These are phyloP conservation scores for Pittosporum tobira DNA, from an alignment of 129 eudicot genomes.

Conservation along the genomic window DNA sequence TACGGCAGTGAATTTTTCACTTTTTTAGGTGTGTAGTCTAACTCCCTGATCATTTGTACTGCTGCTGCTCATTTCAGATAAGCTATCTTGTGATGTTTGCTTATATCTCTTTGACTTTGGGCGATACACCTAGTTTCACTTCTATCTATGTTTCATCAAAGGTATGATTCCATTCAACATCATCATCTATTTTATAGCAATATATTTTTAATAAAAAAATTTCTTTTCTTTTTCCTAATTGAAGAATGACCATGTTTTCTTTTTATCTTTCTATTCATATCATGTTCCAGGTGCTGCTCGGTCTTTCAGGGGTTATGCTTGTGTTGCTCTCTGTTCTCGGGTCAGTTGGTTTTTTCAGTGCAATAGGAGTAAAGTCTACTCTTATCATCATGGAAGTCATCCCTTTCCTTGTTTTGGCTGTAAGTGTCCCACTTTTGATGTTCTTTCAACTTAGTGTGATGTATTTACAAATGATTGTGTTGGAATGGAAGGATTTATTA, in stretches of 20 bases:
- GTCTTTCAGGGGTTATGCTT: constrained; percentile 87
- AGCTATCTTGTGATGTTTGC: constrained; percentile 99
- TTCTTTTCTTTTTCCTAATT: neutral
- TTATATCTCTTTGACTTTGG: constrained; percentile 92
- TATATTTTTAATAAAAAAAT: too few species aligned
- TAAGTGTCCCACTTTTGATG: constrained; percentile 32
- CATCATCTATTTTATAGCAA: neutral
- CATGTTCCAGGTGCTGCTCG: constrained; percentile 76
- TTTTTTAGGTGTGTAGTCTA: neutral
- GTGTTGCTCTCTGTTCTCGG: constrained; percentile 96
- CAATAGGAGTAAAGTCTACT: constrained; percentile 92
- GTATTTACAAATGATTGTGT: neutral
- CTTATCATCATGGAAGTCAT: constrained; percentile 99
- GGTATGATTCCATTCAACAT: constrained; percentile 35
- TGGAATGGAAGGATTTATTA: neutral
- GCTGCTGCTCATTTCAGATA: constrained; percentile 46
- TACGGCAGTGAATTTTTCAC: neutral
- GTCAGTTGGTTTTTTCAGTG: constrained; percentile 97
- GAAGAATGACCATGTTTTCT: neutral
- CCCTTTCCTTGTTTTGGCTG: constrained; percentile 98
- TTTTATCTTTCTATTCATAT: neutral
- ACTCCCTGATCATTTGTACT: constrained; percentile 12
- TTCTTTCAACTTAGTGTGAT: neutral
- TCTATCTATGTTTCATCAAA: constrained; percentile 78
- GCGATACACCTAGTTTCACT: constrained; percentile 81